Evolutionary conservation across 2,329 filamentous ascomycete species (phyloP).

Genomic region (Colletotrichum salicis): DNA sequence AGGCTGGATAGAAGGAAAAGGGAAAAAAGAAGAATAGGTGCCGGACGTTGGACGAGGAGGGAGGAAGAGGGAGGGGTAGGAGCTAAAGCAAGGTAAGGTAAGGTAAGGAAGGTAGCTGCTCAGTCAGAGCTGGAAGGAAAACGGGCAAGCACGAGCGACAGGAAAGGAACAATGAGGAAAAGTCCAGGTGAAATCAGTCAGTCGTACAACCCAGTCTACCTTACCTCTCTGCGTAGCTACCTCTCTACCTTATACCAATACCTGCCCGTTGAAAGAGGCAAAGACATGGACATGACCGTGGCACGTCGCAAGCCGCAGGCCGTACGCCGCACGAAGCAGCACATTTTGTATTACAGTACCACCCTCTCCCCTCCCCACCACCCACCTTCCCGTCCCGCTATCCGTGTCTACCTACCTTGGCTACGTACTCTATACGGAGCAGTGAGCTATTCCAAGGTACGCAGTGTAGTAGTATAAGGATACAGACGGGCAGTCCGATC

Average conservation of each 20-base stretch:
- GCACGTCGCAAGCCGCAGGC: too few species aligned
- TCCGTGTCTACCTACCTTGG: background rate
- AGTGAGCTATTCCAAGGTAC: background rate
- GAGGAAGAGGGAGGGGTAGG: background rate
- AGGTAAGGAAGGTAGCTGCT: background rate
- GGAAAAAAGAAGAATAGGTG: background rate
- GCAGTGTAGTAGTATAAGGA: background rate
- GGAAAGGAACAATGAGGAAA: background rate
- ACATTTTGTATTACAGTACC: background rate
- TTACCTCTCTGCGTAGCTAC: background rate
- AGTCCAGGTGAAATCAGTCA: background rate
- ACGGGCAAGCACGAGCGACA: background rate
- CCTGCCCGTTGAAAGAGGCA: background rate
- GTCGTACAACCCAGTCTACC: background rate
- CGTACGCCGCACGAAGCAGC: background rate
- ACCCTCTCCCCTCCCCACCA: background rate
- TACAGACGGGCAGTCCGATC: background rate
- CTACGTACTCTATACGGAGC: background rate
- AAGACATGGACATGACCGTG: too few species aligned
- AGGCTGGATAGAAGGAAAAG: background rate
- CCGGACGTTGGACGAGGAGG: background rate
- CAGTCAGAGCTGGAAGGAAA: background rate
- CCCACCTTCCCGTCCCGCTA: background rate
- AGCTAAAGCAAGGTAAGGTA: constrained; percentile 6
- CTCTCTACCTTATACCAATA: background rate